These are phyloP conservation scores for Pleurotus giganteus DNA, from an alignment of 768 basidiomycete genomes.

Conservation along the genomic window DNA sequence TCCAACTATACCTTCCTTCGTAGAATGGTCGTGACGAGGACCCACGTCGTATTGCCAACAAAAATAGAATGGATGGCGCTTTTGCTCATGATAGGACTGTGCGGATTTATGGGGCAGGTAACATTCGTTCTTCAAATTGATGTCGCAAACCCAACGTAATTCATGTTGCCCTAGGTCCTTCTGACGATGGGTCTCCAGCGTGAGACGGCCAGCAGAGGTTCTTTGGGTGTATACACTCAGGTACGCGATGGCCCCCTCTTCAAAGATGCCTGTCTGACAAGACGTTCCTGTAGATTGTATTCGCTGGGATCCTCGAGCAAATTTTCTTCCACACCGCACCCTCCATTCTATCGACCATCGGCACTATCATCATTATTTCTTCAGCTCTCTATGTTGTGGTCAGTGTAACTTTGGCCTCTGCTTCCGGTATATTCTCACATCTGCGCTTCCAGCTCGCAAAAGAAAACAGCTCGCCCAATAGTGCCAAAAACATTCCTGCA, in stretches of 20 bases:
- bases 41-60: constrained; percentile 45
- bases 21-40: constrained; percentile 43
- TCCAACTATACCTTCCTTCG: background rate
- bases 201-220: constrained; percentile 62
- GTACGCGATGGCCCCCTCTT: constrained; percentile 19
- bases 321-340: constrained; percentile 48
- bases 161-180: constrained; percentile 18
- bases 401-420: constrained; percentile 15
- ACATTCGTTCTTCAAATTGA: background rate
- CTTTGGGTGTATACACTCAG: constrained; percentile 55
- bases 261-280: background rate
- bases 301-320: constrained; percentile 45
- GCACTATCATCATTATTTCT: constrained; percentile 47
- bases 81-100: constrained; percentile 47
- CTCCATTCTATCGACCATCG: constrained; percentile 43
- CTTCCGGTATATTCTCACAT: background rate
- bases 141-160: background rate
- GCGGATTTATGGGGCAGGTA: constrained; percentile 54
- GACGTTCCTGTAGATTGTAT: constrained; percentile 36
- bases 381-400: constrained; percentile 53
- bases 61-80: constrained; percentile 42
- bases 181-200: constrained; percentile 60
- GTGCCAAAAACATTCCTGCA: background rate
- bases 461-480: background rate
- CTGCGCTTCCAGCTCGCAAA: constrained; percentile 3